Evolutionary conservation across 192 early-diverging fungal species (phyloP).

Genomic region (Glomus cerebriforme): DNA sequence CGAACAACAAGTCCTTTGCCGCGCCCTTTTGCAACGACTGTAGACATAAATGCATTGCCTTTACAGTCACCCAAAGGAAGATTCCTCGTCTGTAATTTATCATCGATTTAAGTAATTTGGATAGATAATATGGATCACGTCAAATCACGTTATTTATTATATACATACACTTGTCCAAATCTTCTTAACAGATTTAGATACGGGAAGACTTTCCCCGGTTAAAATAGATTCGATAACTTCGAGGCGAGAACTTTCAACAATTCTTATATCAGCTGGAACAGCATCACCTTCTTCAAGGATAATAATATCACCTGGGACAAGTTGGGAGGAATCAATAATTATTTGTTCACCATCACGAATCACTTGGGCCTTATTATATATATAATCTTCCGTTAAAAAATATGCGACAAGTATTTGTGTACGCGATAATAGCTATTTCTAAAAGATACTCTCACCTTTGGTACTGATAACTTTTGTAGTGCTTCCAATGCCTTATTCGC

Average conservation of each 20-base stretch:
- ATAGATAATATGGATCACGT: neutral
- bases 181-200: slow-evolving; percentile 64
- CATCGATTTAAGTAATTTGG: neutral
- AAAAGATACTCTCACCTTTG: slow-evolving; percentile 33
- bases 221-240: slow-evolving; percentile 81
- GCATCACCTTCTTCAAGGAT: slow-evolving; percentile 82
- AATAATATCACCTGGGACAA: slow-evolving; percentile 85
- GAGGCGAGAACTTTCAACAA: slow-evolving; percentile 72
- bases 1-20: slow-evolving; percentile 92
- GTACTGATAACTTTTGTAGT: slow-evolving; percentile 64
- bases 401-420: neutral
- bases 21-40: slow-evolving; percentile 85
- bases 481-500: slow-evolving; percentile 90
- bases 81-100: slow-evolving; percentile 52
- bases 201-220: slow-evolving; percentile 79
- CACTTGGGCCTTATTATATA: slow-evolving; percentile 58
- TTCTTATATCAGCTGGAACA: slow-evolving; percentile 78
- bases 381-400: neutral
- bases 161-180: slow-evolving; percentile 63
- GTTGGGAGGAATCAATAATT: slow-evolving; percentile 62
- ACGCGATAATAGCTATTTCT: neutral
- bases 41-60: slow-evolving; percentile 97
- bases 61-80: slow-evolving; percentile 87
- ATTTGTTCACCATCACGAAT: slow-evolving; percentile 68
- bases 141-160: neutral